Base-by-base conservation (phyloP, 2,329 filamentous ascomycete genomes). In the Apiospora hydei region DNA sequence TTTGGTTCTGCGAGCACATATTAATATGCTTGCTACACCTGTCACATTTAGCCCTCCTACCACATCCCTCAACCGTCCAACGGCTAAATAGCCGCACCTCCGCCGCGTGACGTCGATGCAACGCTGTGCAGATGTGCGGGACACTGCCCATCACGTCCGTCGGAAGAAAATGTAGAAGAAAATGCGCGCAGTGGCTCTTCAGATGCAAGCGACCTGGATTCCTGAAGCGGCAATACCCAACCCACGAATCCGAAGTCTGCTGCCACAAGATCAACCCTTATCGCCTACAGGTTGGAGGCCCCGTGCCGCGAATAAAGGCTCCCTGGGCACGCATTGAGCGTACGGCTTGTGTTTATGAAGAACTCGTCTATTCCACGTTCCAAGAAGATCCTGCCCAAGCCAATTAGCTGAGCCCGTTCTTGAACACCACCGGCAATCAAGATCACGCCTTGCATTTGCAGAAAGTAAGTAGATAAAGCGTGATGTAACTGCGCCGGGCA, bases 41-140 rank as follows among this genome's bases (percentile, higher is more conserved):
- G 24, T 46, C 41, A 34, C 66, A 68, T 68, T 68, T 68, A 68
- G 5, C 66, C 66, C 66, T 34, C 66, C 66, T 68, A 68, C 46
- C 66, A 68, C 5, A 5, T 1, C 24, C 13, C 41, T 18, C 66
- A 6, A 30, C n/a, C n/a, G 21, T 18, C 43, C 41, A 10, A 46
- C 43, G 66, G 66, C 66, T 68, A 68, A 68, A 68, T 68, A 6
- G 34, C 57, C 57, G 10, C 34, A 16, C 18, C 53, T 61, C 30
- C 16, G 53, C 53, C 53, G 34, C 18, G 34, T 64, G 57, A 64
- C 57, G 30, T n/a, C 30, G 10, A 61, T 61, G 53, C 30, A 41
- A 61, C 53, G 7, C 16, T 38, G 53, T 11, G 16, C n/a, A 11
- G 41, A 14, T 2, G 1, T 11, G 5, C 41, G 41, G 41, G 41